phyloP scores from a whole-genome alignment of 306 rosid species.

The Elaeagnus macrophylla region DNA sequence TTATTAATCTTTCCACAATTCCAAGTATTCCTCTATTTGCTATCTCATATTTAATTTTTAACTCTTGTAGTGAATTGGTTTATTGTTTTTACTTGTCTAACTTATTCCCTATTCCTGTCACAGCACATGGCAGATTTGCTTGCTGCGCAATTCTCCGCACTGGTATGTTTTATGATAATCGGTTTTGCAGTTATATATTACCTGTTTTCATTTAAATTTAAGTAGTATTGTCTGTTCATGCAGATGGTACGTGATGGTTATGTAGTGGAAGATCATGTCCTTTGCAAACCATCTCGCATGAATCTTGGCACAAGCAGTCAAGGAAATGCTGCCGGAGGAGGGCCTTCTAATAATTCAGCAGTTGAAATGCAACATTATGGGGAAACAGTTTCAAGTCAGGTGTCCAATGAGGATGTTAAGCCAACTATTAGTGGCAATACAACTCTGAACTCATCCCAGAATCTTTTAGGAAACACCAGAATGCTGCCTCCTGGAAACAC shows the following conservation, averaged over 20 bases:
- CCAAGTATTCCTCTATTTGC: neutral
- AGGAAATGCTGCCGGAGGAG: conserved; percentile 33
- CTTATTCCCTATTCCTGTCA: conserved; percentile 27
- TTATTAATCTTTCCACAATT: too few species aligned
- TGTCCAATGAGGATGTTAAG: conserved; percentile 54
- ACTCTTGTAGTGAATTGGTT: conserved; percentile 9
- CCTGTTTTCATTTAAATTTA: neutral
- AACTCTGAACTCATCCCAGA: conserved; percentile 56
- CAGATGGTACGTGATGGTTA: conserved; percentile 75
- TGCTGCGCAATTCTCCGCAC: conserved; percentile 49
- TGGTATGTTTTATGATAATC: conserved; percentile 44
- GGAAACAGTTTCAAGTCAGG: conserved; percentile 54
- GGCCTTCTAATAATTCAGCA: conserved; percentile 36
- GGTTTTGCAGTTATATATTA: conserved; percentile 3
- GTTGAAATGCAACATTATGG: conserved; percentile 69
- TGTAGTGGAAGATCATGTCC: conserved; percentile 45
- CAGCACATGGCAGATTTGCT: conserved; percentile 92
- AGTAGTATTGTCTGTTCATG: conserved; percentile 20
- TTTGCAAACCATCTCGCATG: conserved; percentile 39
- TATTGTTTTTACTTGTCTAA: conserved; percentile 22
- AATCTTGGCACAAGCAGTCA: conserved; percentile 45
- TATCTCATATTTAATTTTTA: conserved; percentile 8
- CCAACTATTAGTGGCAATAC: conserved; percentile 38
- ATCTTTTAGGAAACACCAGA: conserved; percentile 52
- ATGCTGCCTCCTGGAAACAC: conserved; percentile 84